These are phyloP conservation scores for Verticillium isaacii DNA, from an alignment of 2,329 filamentous ascomycete species.

Conservation along the genomic window DNA sequence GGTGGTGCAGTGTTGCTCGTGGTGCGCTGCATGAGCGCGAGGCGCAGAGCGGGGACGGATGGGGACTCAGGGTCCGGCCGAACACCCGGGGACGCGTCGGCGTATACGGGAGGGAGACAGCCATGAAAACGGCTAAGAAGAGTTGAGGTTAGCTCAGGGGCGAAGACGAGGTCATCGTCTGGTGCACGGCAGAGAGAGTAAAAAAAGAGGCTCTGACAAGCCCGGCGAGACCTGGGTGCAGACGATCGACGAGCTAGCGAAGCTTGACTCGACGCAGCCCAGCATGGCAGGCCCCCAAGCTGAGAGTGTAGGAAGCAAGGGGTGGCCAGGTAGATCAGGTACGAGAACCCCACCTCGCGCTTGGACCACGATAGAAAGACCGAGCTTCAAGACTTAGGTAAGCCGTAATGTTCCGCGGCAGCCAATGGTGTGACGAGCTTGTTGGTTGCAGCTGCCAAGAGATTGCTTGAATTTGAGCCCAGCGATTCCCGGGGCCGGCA, in stretches of 20 bases:
- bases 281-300: not conserved
- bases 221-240: not conserved
- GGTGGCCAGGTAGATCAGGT: not conserved
- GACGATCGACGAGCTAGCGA: not conserved
- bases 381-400: not conserved
- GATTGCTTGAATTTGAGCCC: not conserved
- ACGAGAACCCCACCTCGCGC: not conserved
- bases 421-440: not conserved
- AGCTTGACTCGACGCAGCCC: not conserved
- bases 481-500: not conserved
- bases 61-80: not conserved
- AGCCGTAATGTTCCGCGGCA: not conserved
- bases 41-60: not conserved
- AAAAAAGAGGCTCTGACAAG: not conserved
- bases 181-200: not conserved
- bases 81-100: not conserved
- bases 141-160: not conserved
- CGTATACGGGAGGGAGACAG: not conserved
- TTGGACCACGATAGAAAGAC: not conserved
- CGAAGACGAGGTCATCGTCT: not conserved
- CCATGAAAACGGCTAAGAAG: not conserved
- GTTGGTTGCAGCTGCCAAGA: not conserved
- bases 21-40: not conserved
- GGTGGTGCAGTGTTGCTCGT: slow-evolving; percentile 4
- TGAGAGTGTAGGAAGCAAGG: not conserved